Percentiles rank a stretch among this genome's conserved stretches.
Evolutionary conservation across 305 asterid genomes (phyloP).

Genomic region (Petunia hybrid): DNA sequence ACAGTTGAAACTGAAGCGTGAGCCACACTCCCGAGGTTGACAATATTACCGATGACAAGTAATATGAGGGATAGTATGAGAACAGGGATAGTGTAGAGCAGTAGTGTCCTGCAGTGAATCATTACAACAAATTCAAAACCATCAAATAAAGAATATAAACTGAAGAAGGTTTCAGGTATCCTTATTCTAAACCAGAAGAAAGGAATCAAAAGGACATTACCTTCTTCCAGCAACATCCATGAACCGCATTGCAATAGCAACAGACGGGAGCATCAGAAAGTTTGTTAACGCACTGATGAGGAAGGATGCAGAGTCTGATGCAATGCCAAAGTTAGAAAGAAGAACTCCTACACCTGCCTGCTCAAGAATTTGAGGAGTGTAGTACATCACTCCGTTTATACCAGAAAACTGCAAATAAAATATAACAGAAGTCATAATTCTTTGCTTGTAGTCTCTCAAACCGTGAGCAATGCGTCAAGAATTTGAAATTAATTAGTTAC

Average conservation of each 20-base stretch:
- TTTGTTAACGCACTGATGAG: conserved; percentile 80
- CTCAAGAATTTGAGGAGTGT: conserved; percentile 90
- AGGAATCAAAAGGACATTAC: conserved; percentile 43
- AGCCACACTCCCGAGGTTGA: conserved; percentile 57
- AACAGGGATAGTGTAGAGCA: conserved; percentile 79
- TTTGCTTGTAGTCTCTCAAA: not conserved
- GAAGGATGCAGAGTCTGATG: conserved; percentile 78
- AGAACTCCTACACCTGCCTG: conserved; percentile 93
- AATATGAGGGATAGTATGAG: conserved; percentile 60
- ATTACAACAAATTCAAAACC: not conserved
- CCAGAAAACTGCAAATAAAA: conserved; percentile 77
- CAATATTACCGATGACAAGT: conserved; percentile 68
- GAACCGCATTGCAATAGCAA: conserved; percentile 89
- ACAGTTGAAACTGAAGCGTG: conserved; percentile 75
- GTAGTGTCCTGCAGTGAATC: conserved; percentile 62
- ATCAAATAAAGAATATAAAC: not conserved
- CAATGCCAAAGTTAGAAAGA: conserved; percentile 73
- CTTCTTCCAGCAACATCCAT: conserved; percentile 94
- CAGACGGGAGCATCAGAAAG: conserved; percentile 85
- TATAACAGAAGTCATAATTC: not conserved
- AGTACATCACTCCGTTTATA: conserved; percentile 90
- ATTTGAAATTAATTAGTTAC: conserved; percentile 15
- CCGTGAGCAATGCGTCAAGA: conserved; percentile 24
- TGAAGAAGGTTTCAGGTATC: not conserved
- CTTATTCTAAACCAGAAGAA: conserved; percentile 25